These are phyloP conservation scores for Yamadazyma dushanensis DNA, from an alignment of 1,139 yeast species.

Conservation along the genomic window DNA sequence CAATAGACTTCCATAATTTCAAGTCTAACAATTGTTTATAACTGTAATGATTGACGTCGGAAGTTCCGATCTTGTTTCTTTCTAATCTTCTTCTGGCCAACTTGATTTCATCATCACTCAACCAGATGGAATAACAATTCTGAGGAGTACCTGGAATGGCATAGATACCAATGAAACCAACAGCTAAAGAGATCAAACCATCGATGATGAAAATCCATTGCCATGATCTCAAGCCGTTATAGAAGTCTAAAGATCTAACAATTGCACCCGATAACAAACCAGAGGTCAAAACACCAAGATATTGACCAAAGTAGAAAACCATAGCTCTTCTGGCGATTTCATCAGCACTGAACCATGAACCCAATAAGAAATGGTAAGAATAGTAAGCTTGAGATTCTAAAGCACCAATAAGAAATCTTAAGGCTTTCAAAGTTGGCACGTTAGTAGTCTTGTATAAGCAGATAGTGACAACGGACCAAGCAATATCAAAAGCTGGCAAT, in stretches of 20 bases:
- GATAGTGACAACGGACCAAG: slow-evolving; percentile 69
- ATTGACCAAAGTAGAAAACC: slow-evolving; percentile 60
- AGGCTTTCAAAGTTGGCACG: slow-evolving; percentile 51
- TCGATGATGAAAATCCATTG: slow-evolving; percentile 74
- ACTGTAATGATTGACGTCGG: slow-evolving; percentile 28
- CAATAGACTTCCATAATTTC: slow-evolving; percentile 48
- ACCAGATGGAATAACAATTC: slow-evolving; percentile 54
- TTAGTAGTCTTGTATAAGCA: slow-evolving; percentile 48
- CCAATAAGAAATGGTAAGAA: slow-evolving; percentile 60
- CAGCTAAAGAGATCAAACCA: slow-evolving; percentile 57
- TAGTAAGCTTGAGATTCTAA: slow-evolving; percentile 64
- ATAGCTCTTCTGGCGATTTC: slow-evolving; percentile 64
- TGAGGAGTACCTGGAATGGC: slow-evolving; percentile 70
- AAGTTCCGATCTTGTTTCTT: slow-evolving; percentile 37
- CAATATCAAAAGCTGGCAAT: slow-evolving; percentile 57
- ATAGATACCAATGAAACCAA: slow-evolving; percentile 63
- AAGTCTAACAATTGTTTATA: slow-evolving; percentile 29
- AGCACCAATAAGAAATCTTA: slow-evolving; percentile 61
- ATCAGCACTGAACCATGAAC: slow-evolving; percentile 57
- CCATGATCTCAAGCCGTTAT: slow-evolving; percentile 60
- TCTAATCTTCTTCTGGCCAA: slow-evolving; percentile 59
- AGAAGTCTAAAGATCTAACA: slow-evolving; percentile 46
- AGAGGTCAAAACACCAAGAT: slow-evolving; percentile 60
- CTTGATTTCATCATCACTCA: slow-evolving; percentile 63
- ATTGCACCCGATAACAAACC: slow-evolving; percentile 68